Base-by-base conservation (phyloP, 352 stramenopile genomes). In the Poterioochromonas sp. region DNA sequence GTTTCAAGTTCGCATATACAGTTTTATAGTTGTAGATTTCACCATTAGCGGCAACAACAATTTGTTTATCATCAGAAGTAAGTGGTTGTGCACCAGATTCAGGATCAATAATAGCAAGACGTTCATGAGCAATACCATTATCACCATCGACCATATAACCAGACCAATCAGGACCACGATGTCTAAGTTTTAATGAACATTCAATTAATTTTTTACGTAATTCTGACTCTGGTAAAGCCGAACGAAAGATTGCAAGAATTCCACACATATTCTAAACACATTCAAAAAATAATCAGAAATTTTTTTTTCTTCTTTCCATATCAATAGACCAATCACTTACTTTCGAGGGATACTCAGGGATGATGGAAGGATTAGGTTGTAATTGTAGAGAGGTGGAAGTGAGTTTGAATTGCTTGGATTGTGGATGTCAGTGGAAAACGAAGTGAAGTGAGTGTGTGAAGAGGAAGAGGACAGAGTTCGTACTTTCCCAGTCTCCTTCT, bases 1-100 rank as follows among this genome's bases (percentile, higher is more conserved):
- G 1, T 63, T 2, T 90, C 88, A 64, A 83, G 88, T 44, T 83
- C 78, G 11, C 79, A 64, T 94, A 95, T 11, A 99, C 84, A 82
- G 98, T 89, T 83, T 95, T 93, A 88, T 98, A 97, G 87, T 99
- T 99, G 91, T 99, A 99, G 79, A 99, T 97, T 86, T 99, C 95
- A 64, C 95, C 95, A 85, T 99, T 99, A 49, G 95, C 94, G 5
- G 94, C 92, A 2, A 98, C 89, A 80, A 96, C 97, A 78, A 99
- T 88, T 62, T 86, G 88, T 11, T 86, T 83, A 37, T 20, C 39
- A 5, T 34, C 43, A 20, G 86, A 29, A 89, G 84, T 0, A 32
- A 96, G 85, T 63, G 91, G 91, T 83, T 96, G 91, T n/a, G 89
- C 89, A 70, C 91, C 91, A 41, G 89, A 97, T 82, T 98, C 95